A percentile compares a stretch with the other conserved stretches of the same genome.
Conservation (phyloP, 1,139 yeast genomes). For the Saccharomyces pastorianus region DNA sequence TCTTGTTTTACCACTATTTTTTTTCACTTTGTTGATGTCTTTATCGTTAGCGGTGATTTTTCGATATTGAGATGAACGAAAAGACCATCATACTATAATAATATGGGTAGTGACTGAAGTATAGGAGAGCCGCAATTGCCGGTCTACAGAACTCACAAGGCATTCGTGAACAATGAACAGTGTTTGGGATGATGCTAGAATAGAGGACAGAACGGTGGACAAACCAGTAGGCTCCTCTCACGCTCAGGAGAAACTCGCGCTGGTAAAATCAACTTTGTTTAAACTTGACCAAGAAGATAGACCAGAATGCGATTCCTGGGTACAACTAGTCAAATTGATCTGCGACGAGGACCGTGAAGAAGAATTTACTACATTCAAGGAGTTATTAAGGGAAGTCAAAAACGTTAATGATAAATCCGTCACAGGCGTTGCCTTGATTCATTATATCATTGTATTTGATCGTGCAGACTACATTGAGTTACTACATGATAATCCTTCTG, state of each 20-base stretch:
- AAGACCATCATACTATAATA: neutral
- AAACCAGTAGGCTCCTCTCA: neutral
- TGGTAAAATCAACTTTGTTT: neutral
- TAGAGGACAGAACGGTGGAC: neutral
- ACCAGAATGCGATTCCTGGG: slow-evolving; percentile 15
- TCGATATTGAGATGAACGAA: neutral
- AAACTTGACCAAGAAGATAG: neutral
- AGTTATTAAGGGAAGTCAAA: slow-evolving; percentile 10
- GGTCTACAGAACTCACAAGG: neutral
- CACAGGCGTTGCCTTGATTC: slow-evolving; percentile 26
- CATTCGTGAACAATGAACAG: neutral
- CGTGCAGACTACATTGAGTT: slow-evolving; percentile 34
- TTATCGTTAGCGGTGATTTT: neutral
- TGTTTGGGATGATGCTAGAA: neutral
- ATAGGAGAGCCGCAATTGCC: neutral
- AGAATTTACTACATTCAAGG: slow-evolving; percentile 17
- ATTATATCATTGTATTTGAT: slow-evolving; percentile 23
- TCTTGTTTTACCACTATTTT: neutral
- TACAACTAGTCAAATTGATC: slow-evolving; percentile 18
- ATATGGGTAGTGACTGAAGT: neutral
- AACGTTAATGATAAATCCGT: slow-evolving; percentile 17
- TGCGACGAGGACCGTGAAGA: slow-evolving; percentile 16
- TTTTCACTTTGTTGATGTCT: neutral
- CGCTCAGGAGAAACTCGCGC: neutral
- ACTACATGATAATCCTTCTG: slow-evolving; percentile 26